Percentiles rank a stretch among this genome's conserved stretches.
Evolutionary conservation across 208 protist species (phyloP).

Genomic region (Leishmania guyanensis): DNA sequence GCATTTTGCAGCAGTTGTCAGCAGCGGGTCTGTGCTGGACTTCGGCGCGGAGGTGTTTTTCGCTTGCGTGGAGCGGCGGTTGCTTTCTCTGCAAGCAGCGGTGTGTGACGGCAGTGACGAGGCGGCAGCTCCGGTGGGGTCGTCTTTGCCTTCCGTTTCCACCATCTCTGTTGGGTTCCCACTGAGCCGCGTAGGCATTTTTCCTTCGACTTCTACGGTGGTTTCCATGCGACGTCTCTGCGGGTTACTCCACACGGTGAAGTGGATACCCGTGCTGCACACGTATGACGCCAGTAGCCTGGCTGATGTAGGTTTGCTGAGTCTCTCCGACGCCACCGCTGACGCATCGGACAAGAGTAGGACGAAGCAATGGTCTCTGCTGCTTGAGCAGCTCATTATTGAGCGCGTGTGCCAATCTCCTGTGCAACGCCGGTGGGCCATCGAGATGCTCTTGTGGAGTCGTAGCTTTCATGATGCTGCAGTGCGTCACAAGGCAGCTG

Average conservation of each 20-base stretch:
- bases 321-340: background rate
- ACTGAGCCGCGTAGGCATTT: conserved; percentile 34
- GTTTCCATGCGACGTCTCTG: conserved; percentile 26
- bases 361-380: conserved; percentile 5
- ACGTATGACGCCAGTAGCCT: conserved; percentile 37
- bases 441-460: conserved; percentile 30
- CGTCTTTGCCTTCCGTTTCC: background rate
- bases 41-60: conserved; percentile 85
- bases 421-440: conserved; percentile 18
- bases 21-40: conserved; percentile 42
- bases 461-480: conserved; percentile 14
- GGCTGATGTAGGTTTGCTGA: conserved; percentile 33
- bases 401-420: conserved; percentile 25
- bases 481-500: conserved; percentile 5
- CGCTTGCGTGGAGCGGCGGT: conserved; percentile 51
- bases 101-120: conserved; percentile 6
- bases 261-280: conserved; percentile 45
- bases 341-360: background rate
- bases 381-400: conserved; percentile 29
- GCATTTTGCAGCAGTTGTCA: conserved; percentile 39
- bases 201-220: conserved; percentile 38
- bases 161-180: conserved; percentile 45
- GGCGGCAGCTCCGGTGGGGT: background rate
- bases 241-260: conserved; percentile 34
- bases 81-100: conserved; percentile 4